A percentile compares a stretch with the other conserved stretches of the same genome.
phyloP scores from a whole-genome alignment of 176 grass and related monocot species.

The Aegilops tauschii region DNA sequence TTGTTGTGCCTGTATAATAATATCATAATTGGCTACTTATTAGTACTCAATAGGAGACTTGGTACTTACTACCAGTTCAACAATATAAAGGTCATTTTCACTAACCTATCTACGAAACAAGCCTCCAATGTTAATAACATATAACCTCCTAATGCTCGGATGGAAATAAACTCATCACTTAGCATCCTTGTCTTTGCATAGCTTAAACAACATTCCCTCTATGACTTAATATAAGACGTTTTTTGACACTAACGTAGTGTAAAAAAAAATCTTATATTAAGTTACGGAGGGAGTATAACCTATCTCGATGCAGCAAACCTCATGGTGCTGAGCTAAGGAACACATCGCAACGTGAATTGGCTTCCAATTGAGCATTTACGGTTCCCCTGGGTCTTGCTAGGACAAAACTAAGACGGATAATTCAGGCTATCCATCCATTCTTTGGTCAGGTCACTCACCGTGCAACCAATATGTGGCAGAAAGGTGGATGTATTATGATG shows the following conservation, averaged over 20 bases:
- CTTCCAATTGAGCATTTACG: neutral
- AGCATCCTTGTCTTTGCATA: too few species aligned
- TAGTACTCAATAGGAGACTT: neutral
- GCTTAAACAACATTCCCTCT: too few species aligned
- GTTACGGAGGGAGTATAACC: too few species aligned
- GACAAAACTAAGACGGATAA: neutral
- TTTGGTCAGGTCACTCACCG: neutral
- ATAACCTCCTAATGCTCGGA: too few species aligned
- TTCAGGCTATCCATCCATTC: neutral
- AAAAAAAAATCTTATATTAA: too few species aligned
- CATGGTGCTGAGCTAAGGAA: neutral
- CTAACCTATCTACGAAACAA: neutral
- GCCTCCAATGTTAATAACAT: neutral
- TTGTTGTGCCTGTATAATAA: constrained; percentile 40
- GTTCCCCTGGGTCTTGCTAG: neutral
- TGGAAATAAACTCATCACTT: too few species aligned
- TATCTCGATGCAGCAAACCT: neutral
- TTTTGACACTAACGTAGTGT: too few species aligned
- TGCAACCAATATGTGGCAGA: neutral
- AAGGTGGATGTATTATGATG: neutral
- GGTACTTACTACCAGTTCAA: neutral
- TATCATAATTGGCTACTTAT: neutral
- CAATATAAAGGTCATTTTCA: neutral
- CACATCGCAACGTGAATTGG: neutral
- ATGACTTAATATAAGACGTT: too few species aligned